Conservation (phyloP, 345 rosid genomes). For the Eucalyptus sp. region DNA sequence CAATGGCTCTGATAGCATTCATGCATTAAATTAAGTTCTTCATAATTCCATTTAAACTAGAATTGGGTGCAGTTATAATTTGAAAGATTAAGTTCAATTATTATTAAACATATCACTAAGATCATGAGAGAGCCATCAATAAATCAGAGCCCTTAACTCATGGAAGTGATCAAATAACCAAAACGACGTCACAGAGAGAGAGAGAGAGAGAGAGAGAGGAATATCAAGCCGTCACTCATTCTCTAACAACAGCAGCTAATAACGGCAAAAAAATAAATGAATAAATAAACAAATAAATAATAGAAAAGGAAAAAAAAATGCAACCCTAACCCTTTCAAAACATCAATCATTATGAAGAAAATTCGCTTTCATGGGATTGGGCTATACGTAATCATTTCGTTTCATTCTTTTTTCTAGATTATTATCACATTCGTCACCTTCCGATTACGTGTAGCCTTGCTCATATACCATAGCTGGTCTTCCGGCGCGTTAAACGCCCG, state of each 20-base stretch:
- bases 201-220: neutral
- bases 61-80: neutral
- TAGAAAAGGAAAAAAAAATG: neutral
- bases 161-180: neutral
- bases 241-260: neutral
- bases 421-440: neutral
- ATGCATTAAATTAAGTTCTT: neutral
- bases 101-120: neutral
- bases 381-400: neutral
- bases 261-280: neutral
- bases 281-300: neutral
- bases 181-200: neutral
- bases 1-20: neutral
- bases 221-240: slow-evolving; percentile 1
- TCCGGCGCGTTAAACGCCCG: neutral
- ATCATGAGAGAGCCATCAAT: neutral
- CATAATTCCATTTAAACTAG: neutral
- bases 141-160: neutral
- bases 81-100: neutral
- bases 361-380: neutral
- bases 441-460: neutral
- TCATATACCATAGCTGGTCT: neutral
- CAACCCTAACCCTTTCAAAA: neutral
- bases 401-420: neutral
- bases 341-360: neutral